These are phyloP conservation scores for Naegleria fowleri DNA, from an alignment of 208 protist genomes.

Conservation along the genomic window DNA sequence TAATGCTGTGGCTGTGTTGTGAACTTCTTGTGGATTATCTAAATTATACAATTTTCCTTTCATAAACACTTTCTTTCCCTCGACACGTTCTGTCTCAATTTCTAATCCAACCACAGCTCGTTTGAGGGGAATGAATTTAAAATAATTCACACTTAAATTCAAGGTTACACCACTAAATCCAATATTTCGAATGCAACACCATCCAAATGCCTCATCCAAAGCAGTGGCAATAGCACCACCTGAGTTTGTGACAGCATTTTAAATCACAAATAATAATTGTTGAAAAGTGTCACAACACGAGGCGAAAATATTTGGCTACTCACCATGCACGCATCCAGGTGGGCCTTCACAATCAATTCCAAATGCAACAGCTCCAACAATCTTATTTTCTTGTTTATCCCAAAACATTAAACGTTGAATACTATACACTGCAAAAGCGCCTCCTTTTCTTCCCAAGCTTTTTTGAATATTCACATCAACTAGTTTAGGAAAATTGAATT, in stretches of 20 bases:
- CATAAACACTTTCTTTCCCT: background rate
- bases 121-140: background rate
- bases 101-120: background rate
- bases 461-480: background rate
- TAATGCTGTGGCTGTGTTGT: background rate
- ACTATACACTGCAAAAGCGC: background rate
- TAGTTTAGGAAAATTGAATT: background rate
- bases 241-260: too few species aligned
- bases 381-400: background rate
- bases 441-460: background rate
- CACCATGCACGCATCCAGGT: background rate
- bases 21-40: background rate
- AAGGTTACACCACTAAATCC: background rate
- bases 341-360: background rate
- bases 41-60: background rate
- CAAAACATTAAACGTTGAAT: background rate
- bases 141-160: background rate
- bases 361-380: background rate
- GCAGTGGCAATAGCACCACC: background rate
- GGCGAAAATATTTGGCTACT: too few species aligned
- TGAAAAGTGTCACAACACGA: too few species aligned
- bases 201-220: background rate
- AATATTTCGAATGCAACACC: background rate
- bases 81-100: background rate
- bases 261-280: too few species aligned